A percentile compares a stretch with the other conserved stretches of the same genome.
These are phyloP conservation scores for Ceratocystis smalleyi DNA, from an alignment of 2,329 filamentous ascomycete genomes.

Conservation along the genomic window DNA sequence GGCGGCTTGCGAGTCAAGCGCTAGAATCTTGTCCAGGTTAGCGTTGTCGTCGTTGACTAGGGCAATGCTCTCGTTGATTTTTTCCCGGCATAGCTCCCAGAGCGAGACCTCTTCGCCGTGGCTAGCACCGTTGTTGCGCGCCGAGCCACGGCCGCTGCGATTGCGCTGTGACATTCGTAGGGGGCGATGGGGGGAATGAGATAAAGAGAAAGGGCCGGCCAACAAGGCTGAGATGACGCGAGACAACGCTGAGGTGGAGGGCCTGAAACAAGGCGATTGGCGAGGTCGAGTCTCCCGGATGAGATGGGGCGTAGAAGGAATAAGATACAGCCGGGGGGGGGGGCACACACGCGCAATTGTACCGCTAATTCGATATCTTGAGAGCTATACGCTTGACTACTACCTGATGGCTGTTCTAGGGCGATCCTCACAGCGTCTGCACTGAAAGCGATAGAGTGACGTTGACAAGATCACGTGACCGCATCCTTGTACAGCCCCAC, in stretches of 20 bases:
- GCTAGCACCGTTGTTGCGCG: slow-evolving; percentile 29
- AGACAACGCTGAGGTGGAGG: not conserved
- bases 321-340: too few species aligned
- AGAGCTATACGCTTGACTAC: not conserved
- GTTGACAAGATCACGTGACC: not conserved
- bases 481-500: not conserved
- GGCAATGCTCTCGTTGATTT: slow-evolving; percentile 27
- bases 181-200: not conserved
- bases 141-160: slow-evolving; percentile 30
- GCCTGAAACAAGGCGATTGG: not conserved
- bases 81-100: slow-evolving; percentile 29
- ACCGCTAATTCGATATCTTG: not conserved
- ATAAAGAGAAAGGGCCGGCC: not conserved
- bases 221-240: not conserved
- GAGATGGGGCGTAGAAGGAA: too few species aligned
- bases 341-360: not conserved
- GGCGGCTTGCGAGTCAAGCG: slow-evolving; percentile 28
- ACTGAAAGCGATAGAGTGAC: not conserved
- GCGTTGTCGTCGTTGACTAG: slow-evolving; percentile 31
- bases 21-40: slow-evolving; percentile 27
- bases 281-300: not conserved
- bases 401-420: not conserved
- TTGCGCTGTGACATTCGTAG: slow-evolving; percentile 30
- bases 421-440: not conserved
- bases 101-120: slow-evolving; percentile 31